phyloP scores from a whole-genome alignment of 352 stramenopile species.

The Thraustotheca clavata region DNA sequence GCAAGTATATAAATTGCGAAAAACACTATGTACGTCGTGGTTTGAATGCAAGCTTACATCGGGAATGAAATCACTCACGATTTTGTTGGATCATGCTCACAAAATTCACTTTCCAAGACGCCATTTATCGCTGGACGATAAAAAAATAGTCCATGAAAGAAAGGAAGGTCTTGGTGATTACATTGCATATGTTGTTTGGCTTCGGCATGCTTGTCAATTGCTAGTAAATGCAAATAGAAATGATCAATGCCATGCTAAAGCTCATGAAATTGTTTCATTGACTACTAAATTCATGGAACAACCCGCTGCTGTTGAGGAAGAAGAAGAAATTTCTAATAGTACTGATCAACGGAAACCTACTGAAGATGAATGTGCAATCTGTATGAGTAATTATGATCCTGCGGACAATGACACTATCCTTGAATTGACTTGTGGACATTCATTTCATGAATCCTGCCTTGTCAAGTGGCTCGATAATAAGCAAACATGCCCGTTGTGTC shows the following conservation, averaged over 20 bases:
- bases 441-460: conserved; percentile 78
- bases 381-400: background rate
- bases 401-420: conserved; percentile 61
- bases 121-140: background rate
- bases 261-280: background rate
- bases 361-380: conserved; percentile 14
- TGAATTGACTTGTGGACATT: conserved; percentile 68
- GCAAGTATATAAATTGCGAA: conserved; percentile 2
- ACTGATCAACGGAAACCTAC: background rate
- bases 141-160: background rate
- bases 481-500: conserved; percentile 76
- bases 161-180: background rate
- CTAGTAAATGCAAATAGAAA: too few relatives aligned
- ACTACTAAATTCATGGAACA: background rate
- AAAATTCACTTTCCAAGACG: background rate
- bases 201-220: background rate
- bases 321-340: background rate
- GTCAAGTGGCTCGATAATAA: conserved; percentile 76
- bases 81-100: background rate
- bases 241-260: background rate
- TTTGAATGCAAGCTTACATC: background rate
- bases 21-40: background rate
- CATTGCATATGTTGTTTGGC: background rate
- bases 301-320: background rate
- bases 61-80: background rate